Evolutionary conservation across 768 basidiomycete genomes (phyloP).

Genomic region (Macrocybe gigantea): DNA sequence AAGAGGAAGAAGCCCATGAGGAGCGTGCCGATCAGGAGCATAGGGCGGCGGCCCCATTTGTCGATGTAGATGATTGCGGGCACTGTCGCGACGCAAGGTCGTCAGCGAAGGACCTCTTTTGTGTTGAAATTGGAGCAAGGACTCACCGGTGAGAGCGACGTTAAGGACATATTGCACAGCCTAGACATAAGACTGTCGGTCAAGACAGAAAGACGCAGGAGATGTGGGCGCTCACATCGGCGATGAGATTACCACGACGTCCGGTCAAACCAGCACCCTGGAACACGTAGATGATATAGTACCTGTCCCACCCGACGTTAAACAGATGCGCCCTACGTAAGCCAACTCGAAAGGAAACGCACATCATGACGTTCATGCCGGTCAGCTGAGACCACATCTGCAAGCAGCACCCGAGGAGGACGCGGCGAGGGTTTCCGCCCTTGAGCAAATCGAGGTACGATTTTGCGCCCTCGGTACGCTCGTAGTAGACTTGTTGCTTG

Average conservation of each 20-base stretch:
- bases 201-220: background rate
- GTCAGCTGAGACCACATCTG: slow-evolving; percentile 80
- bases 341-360: slow-evolving; percentile 8
- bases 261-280: slow-evolving; percentile 74
- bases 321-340: background rate
- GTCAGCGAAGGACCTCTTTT: slow-evolving; percentile 14
- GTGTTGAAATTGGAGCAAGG: slow-evolving; percentile 39
- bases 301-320: slow-evolving; percentile 26
- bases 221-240: slow-evolving; percentile 29
- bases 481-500: slow-evolving; percentile 48
- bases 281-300: slow-evolving; percentile 68
- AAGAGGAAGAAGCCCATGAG: slow-evolving; percentile 74
- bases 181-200: slow-evolving; percentile 17
- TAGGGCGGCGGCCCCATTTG: slow-evolving; percentile 73
- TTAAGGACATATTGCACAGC: slow-evolving; percentile 63
- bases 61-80: slow-evolving; percentile 64
- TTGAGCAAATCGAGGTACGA: slow-evolving; percentile 63
- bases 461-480: slow-evolving; percentile 66
- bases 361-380: slow-evolving; percentile 85
- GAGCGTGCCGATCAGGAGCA: slow-evolving; percentile 59
- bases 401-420: slow-evolving; percentile 60
- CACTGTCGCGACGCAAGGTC: slow-evolving; percentile 13
- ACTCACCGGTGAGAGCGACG: slow-evolving; percentile 31
- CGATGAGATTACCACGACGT: slow-evolving; percentile 67
- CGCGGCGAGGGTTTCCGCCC: slow-evolving; percentile 62